Percentiles rank a stretch among this genome's conserved stretches.
Evolutionary conservation across 306 rosid genomes (phyloP).

Genomic region (Acacia crassicarpa): DNA sequence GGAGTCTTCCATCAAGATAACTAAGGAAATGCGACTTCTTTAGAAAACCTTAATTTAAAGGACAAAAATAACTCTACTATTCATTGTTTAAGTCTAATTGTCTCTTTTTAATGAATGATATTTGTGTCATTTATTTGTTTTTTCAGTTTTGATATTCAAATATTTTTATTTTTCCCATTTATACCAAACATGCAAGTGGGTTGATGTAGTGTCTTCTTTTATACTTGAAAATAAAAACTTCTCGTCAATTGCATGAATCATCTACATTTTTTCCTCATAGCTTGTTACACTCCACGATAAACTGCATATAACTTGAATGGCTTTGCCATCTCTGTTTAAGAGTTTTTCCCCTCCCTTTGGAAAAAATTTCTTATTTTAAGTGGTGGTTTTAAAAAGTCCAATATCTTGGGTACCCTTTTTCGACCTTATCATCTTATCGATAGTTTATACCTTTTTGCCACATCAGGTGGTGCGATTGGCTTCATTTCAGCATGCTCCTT

Average conservation of each 20-base stretch:
- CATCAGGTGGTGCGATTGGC: conserved; percentile 95
- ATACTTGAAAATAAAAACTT: conserved; percentile 14
- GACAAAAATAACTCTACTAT: too few relatives aligned
- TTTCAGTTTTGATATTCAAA: too few relatives aligned
- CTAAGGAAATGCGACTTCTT: too few relatives aligned
- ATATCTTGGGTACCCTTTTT: background rate
- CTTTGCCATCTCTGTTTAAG: background rate
- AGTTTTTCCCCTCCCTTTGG: background rate
- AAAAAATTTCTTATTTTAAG: background rate
- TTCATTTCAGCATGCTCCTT: conserved; percentile 98
- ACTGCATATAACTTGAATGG: background rate
- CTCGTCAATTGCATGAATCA: conserved; percentile 1
- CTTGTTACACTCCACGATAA: background rate
- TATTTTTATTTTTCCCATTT: too few relatives aligned
- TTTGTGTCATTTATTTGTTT: too few relatives aligned
- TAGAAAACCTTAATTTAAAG: too few relatives aligned
- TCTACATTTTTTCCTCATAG: background rate
- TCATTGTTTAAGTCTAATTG: too few relatives aligned
- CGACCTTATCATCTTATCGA: background rate
- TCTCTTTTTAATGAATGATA: too few relatives aligned
- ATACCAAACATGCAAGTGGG: too few relatives aligned
- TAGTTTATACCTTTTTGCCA: conserved; percentile 17
- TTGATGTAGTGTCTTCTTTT: conserved; percentile 16
- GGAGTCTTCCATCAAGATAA: background rate
- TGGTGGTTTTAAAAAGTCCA: background rate